Base-by-base conservation (phyloP, 2,329 filamentous ascomycete genomes). In the Colletotrichum truncatum region DNA sequence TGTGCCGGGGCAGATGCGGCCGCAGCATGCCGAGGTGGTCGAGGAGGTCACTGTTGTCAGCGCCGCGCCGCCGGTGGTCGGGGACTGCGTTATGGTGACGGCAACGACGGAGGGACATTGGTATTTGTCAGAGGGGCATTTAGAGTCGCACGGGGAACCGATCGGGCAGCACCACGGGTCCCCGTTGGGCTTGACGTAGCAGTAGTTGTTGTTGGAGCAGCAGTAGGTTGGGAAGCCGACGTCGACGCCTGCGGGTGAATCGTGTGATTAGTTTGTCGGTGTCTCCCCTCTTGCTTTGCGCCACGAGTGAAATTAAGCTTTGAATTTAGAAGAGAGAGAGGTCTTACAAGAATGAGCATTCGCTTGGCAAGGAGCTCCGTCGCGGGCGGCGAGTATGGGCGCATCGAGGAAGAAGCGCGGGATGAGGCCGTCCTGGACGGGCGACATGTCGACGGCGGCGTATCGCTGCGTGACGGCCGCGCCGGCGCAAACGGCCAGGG, bases 131-230 rank as follows among this genome's bases (percentile, higher is more conserved):
- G 73, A 69, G 38, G 74, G 73, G 72, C 79, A 81, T n/a, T 66
- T 67, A 4, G 77, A 76, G 72, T 81, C 75, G 74, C 83, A 85
- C 67, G 77, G 72, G 53, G 76, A 80, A 25, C 80, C 79, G 65
- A 81, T 74, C 30, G 75, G 73, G 68, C 83, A 85, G 73, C 83
- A 85, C 52, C 72, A 72, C 5, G 76, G 66, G 4, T 71, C 66
- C 56, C 72, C 73, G 18, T 69, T 67, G 6, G 70, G 68, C 68
- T 78, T 75, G 58, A 84, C 63, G 69, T 82, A 82, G 74, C 83
- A 85, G 72, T 84, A 85, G 43, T 74, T 70, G 14, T 76, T 70
- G 68, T 85, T 80, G 18, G 70, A 64, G 70, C 83, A 85, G 75
- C 83, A 85, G 6, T 71, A 54, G 21, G 74, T 72, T 10, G 72